Evolutionary conservation across 768 basidiomycete genomes (phyloP).

Genomic region (Royoungia palumana): DNA sequence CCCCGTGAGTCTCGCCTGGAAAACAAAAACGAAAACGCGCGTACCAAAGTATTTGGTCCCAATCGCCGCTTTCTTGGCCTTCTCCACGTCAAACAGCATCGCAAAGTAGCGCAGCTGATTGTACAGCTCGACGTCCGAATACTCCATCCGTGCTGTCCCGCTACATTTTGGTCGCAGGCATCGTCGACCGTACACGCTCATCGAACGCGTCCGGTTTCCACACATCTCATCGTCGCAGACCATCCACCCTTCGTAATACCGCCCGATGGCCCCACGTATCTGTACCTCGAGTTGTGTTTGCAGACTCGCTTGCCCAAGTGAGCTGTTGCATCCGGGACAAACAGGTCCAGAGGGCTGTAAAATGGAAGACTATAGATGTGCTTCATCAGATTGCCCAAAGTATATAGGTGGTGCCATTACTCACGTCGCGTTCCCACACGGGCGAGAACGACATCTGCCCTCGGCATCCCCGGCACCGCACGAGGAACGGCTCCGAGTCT

Average conservation of each 20-base stretch:
- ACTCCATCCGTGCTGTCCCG: constrained; percentile 44
- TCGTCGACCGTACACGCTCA: constrained; percentile 85
- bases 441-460: constrained; percentile 55
- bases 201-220: constrained; percentile 81
- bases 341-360: constrained; percentile 60
- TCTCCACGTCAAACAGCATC: constrained; percentile 72
- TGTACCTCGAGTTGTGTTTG: constrained; percentile 84
- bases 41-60: constrained; percentile 44
- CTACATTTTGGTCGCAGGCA: constrained; percentile 51
- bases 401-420: constrained; percentile 11
- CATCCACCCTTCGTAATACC: constrained; percentile 89
- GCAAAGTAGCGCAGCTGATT: constrained; percentile 85
- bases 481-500: constrained; percentile 63
- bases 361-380: constrained; percentile 53
- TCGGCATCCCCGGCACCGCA: constrained; percentile 78
- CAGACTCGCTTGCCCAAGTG: constrained; percentile 57
- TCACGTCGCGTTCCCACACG: constrained; percentile 56
- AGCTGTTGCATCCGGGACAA: constrained; percentile 65
- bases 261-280: constrained; percentile 69
- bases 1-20: neutral
- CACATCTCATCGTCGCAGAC: constrained; percentile 87
- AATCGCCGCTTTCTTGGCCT: constrained; percentile 50
- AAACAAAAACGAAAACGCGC: constrained; percentile 9
- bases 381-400: neutral
- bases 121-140: constrained; percentile 80